phyloP scores from a whole-genome alignment of 2,329 filamentous ascomycete genomes.

The Lachnum nothofagi region DNA sequence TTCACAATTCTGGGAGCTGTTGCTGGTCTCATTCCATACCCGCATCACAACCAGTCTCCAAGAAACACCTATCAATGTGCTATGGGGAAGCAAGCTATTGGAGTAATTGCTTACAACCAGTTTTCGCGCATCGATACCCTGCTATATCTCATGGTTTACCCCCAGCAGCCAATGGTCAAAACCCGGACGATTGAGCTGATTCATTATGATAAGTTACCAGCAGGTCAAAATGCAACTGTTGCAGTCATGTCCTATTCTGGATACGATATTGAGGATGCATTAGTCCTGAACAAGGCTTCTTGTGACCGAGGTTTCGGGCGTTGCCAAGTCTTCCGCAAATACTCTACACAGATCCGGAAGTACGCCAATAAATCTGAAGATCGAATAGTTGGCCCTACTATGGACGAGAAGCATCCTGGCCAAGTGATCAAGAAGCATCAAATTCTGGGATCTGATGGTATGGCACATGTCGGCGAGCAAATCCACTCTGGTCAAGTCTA shows the following conservation, averaged over 20 bases:
- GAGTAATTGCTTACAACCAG: constrained; percentile 96
- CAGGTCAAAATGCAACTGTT: constrained; percentile 93
- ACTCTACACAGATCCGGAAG: constrained; percentile 76
- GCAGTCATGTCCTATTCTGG: constrained; percentile 99
- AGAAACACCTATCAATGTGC: constrained; percentile 98
- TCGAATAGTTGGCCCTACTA: constrained; percentile 57
- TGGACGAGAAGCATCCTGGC: constrained; percentile 49
- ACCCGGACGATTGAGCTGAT: constrained; percentile 94
- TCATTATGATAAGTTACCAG: constrained; percentile 94
- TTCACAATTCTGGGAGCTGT: constrained; percentile 96
- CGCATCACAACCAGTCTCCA: constrained; percentile 97
- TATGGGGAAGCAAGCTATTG: constrained; percentile 99
- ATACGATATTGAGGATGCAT: constrained; percentile 97
- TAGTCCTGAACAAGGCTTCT: constrained; percentile 94
- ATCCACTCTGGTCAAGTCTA: constrained; percentile 77
- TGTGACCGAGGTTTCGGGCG: constrained; percentile 92
- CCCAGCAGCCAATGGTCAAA: constrained; percentile 95
- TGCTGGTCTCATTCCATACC: constrained; percentile 92
- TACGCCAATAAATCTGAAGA: constrained; percentile 76
- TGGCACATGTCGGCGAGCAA: constrained; percentile 79
- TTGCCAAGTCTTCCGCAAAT: constrained; percentile 97
- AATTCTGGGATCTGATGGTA: constrained; percentile 75
- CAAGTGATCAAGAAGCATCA: constrained; percentile 63
- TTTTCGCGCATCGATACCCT: constrained; percentile 95
- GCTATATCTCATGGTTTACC: constrained; percentile 94